Evolutionary conservation across 441 rosid species (phyloP), one percentile per base, ranked within the genome.

Genomic region (Gossypium trilobum): DNA sequence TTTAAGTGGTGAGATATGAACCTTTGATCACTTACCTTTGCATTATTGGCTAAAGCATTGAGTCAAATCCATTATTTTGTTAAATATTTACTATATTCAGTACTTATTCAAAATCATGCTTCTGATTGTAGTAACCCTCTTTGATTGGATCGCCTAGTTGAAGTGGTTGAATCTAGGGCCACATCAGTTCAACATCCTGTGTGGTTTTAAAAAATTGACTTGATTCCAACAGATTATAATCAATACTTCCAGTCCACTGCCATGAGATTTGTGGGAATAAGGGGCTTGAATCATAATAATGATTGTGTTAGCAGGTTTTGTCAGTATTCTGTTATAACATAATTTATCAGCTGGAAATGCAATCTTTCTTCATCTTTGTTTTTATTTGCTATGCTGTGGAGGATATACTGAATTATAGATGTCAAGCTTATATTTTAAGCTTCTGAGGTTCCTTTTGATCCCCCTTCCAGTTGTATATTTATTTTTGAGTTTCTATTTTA

Each of bases 381-480:
- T 70, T 55, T 56, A 19, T 2, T 51, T 13, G 19, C 13, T 11
- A 4, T 66, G 57, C 33, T 46, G n/a, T 66, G 57, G 39, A 13
- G 20, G 57, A 23, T 48, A 13, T 20, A 5, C 55, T 44, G 54
- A 66, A 23, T 46, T n/a, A 46, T 6, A 46, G 5, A 46, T 23
- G 39, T 23, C 60, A 64, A 50, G 29, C 51, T 25, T 74, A 3
- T 31, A 23, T 68, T 56, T 44, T 72, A 56, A 55, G 70, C 23
- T 50, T 31, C 39, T 36, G 23, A 64, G 39, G 16, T 74, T 58
- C 68, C 19, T 74, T 56, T 66, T 67, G 0, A 19, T 67, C 67
- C 61, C n/a, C 14, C 59, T 33, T 62, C 19, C 22, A 16, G 7
- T n/a, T 31, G 17, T 25, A 11, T 50, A 56, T 20, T 63, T 44